These are phyloP conservation scores for Pichia kudriavzevii DNA, from an alignment of 1,139 yeast genomes.

Conservation along the genomic window DNA sequence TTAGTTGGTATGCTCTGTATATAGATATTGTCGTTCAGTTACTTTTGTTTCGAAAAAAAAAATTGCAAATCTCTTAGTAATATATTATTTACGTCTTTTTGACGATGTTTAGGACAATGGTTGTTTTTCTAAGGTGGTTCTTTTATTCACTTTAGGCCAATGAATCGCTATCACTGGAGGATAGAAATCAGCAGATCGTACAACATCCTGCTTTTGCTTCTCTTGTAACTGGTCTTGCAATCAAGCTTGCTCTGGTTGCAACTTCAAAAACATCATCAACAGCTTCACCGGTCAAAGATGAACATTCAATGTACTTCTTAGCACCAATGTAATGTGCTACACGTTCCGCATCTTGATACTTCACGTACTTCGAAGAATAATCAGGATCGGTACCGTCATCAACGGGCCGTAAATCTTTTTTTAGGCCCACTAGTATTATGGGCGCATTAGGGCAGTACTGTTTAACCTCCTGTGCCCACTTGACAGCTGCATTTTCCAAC, in stretches of 20 bases:
- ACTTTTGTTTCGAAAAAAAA: no score
- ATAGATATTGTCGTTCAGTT: not conserved
- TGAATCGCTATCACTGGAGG: no score
- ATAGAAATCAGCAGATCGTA: constrained; percentile 25
- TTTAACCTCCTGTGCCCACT: constrained; percentile 68
- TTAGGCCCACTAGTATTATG: constrained; percentile 58
- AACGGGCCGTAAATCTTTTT: constrained; percentile 51
- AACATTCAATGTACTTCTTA: constrained; percentile 60
- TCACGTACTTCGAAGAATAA: constrained; percentile 38
- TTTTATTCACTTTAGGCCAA: no score
- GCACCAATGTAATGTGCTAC: constrained; percentile 66
- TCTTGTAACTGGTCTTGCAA: constrained; percentile 36
- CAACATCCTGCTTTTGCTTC: constrained; percentile 36
- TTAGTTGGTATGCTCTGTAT: not conserved
- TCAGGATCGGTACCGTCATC: constrained; percentile 30
- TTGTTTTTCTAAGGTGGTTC: no score
- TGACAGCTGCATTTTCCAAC: constrained; percentile 55
- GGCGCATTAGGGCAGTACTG: constrained; percentile 65
- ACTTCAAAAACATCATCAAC: constrained; percentile 75
- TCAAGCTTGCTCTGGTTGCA: constrained; percentile 63
- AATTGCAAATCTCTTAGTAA: no score
- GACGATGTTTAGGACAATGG: no score
- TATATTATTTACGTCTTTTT: no score
- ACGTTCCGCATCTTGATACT: constrained; percentile 45
- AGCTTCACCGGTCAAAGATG: constrained; percentile 74